Conservation (phyloP, 2,329 filamentous ascomycete species). For the Nemania sp. region DNA sequence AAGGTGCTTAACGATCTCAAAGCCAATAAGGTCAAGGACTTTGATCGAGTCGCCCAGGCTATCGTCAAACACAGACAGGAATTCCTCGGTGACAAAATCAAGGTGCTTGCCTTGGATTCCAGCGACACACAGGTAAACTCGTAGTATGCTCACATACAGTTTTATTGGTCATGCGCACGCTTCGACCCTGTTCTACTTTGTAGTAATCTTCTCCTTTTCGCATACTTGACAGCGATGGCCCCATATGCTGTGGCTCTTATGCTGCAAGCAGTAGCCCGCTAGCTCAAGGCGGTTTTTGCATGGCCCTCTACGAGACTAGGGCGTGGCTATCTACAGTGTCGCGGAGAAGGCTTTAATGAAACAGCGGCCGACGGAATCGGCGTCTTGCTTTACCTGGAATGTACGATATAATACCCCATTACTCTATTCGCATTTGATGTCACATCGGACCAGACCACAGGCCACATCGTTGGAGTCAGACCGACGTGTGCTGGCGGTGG, state of each 20-base stretch:
- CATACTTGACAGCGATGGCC: slow-evolving; percentile 19
- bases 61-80: slow-evolving; percentile 69
- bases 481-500: slow-evolving; percentile 11
- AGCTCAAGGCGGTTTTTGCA: slow-evolving; percentile 18
- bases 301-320: slow-evolving; percentile 4
- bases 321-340: slow-evolving; percentile 21
- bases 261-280: slow-evolving; percentile 21
- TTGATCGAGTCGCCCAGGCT: slow-evolving; percentile 66
- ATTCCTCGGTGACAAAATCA: slow-evolving; percentile 67
- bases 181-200: slow-evolving; percentile 24
- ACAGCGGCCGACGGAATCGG: slow-evolving; percentile 24
- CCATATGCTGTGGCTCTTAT: slow-evolving; percentile 16
- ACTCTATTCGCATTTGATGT: slow-evolving; percentile 24
- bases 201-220: slow-evolving; percentile 31
- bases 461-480: slow-evolving; percentile 20
- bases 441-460: slow-evolving; percentile 19
- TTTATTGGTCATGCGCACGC: slow-evolving; percentile 11
- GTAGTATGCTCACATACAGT: slow-evolving; percentile 37
- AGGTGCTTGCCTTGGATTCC: slow-evolving; percentile 62
- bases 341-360: slow-evolving; percentile 11
- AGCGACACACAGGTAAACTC: slow-evolving; percentile 43
- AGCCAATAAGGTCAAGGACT: slow-evolving; percentile 65
- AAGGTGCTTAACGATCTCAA: slow-evolving; percentile 65
- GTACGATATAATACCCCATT: slow-evolving; percentile 31
- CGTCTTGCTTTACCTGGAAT: slow-evolving; percentile 27